Percentiles rank a stretch among this genome's conserved stretches.
Conservation (phyloP, 23 red algal species). For the Cyanidioschyzon merolae region DNA sequence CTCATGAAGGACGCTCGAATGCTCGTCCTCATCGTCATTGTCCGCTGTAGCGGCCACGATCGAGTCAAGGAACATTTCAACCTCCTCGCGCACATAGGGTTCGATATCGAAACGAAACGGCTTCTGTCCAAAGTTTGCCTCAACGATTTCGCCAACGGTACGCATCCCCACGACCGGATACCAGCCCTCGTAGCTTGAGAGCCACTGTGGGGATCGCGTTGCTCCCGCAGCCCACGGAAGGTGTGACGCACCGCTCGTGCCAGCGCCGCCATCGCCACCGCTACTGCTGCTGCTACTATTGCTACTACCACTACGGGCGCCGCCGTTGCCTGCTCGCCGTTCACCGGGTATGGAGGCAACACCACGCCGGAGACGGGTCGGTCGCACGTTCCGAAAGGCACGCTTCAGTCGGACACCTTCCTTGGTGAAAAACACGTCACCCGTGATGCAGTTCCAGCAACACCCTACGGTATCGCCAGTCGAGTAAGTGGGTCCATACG, state of each 20-base stretch:
- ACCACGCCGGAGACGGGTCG: background rate
- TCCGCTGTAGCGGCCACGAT: slow-evolving; percentile 6
- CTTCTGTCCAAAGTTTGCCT: slow-evolving; percentile 77
- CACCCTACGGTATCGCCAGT: slow-evolving; percentile 81
- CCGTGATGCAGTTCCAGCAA: slow-evolving; percentile 78
- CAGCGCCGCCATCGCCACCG: background rate
- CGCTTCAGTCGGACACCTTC: slow-evolving; percentile 59
- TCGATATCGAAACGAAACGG: slow-evolving; percentile 75
- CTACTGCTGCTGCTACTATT: background rate
- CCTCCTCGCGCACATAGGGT: slow-evolving; percentile 34
- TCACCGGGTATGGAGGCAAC: background rate
- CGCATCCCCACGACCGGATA: slow-evolving; percentile 92
- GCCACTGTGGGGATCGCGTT: background rate
- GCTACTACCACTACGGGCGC: background rate
- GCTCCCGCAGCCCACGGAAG: background rate
- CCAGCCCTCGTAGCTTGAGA: slow-evolving; percentile 16
- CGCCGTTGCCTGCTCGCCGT: background rate
- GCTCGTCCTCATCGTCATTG: slow-evolving; percentile 23
- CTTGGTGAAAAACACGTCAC: slow-evolving; percentile 80
- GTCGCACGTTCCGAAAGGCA: slow-evolving; percentile 48
- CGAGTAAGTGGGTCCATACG: slow-evolving; percentile 81
- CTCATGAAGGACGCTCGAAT: slow-evolving; percentile 20
- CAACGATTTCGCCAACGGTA: slow-evolving; percentile 46
- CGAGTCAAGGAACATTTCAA: background rate
- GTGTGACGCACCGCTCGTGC: too few relatives aligned